Percentiles rank a stretch among this genome's conserved stretches.
Evolutionary conservation across 495 filamentous ascomycete genomes (phyloP).

Genomic region (Hypoxylon trugodes): DNA sequence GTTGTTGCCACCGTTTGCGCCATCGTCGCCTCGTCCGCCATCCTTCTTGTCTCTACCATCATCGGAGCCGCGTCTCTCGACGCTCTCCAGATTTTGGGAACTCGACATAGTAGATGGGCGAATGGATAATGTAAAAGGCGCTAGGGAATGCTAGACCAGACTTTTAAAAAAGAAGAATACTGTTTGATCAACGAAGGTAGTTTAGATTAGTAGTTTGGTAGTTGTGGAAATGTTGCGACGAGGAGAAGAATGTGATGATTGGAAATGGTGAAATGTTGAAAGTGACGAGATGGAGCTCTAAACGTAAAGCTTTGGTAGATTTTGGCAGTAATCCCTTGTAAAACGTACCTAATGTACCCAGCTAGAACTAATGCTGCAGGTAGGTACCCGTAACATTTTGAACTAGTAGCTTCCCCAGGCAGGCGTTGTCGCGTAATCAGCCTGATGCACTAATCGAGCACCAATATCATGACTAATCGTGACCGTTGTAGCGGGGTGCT

Average conservation of each 20-base stretch:
- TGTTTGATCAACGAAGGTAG: neutral
- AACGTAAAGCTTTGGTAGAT: slow-evolving; percentile 11
- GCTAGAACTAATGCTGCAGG: slow-evolving; percentile 26
- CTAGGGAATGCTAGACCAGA: neutral
- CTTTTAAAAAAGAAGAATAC: neutral
- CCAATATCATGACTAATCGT: no score
- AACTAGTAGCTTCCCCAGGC: slow-evolving; percentile 30
- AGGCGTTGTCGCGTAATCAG: slow-evolving; percentile 46
- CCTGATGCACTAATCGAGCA: slow-evolving; percentile 33
- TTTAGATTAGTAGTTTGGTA: neutral
- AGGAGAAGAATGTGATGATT: slow-evolving; percentile 1
- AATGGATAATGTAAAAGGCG: slow-evolving; percentile 1
- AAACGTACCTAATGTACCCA: slow-evolving; percentile 3
- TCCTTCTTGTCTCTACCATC: slow-evolving; percentile 72
- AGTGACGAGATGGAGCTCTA: slow-evolving; percentile 27
- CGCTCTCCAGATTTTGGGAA: slow-evolving; percentile 74
- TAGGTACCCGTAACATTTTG: slow-evolving; percentile 25
- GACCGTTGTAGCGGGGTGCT: no score
- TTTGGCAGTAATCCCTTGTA: neutral
- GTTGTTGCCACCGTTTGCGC: slow-evolving; percentile 67
- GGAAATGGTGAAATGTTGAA: slow-evolving; percentile 9
- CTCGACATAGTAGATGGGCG: slow-evolving; percentile 71
- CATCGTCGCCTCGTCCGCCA: slow-evolving; percentile 73
- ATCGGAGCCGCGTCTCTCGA: slow-evolving; percentile 81
- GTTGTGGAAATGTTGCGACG: slow-evolving; percentile 10